Evolutionary conservation across 306 rosid genomes (phyloP), one percentile per base, ranked within the genome.

Genomic region (Pterocarpus santalinus): DNA sequence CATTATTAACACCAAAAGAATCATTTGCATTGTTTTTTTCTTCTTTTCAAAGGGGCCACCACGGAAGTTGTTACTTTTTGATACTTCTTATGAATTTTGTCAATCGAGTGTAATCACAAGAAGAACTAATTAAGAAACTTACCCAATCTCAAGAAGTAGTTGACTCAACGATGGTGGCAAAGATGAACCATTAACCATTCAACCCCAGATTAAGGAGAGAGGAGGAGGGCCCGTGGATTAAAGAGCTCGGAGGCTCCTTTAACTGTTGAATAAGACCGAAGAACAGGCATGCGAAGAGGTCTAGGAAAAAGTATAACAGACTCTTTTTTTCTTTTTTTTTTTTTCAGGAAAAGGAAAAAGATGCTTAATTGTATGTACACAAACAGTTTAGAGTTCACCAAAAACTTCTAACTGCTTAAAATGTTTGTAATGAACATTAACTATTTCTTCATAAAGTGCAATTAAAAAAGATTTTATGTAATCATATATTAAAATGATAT

Each of bases 211-310:
- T 75, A 65, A 34, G 33, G 72, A 49, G 64, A 64, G 64, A n/a
- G 55, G 56, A 77, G 67, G 41, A 66, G 75, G 74, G 67, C 81
- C 81, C 74, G 9, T 9, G 14, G 14, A 44, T 32, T 41, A 3
- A 61, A 44, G 56, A 77, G 43, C 65, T 52, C 44, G 4, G 43
- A 53, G 34, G 7, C 61, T 55, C 67, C 67, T 55, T 55, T 53
- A 51, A 78, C 76, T 56, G 82, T 68, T 41, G 76, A 56, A 30
- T 12, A 67, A 68, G 60, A 68, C 75, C 35, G 0, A 68, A 65
- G 66, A 66, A 77, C 22, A 77, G 73, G 32, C 16, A n/a, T 62
- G 57, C 7, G 66, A 43, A 8, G 16, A 55, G 53, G 28, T 73
- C 55, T 38, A 22, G 66, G 52, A 10, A 11, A 38, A 72, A 72